Evolutionary conservation across 23 red algal species (phyloP), one percentile per base, ranked within the genome.

Genomic region (Gracilaria domingensis): DNA sequence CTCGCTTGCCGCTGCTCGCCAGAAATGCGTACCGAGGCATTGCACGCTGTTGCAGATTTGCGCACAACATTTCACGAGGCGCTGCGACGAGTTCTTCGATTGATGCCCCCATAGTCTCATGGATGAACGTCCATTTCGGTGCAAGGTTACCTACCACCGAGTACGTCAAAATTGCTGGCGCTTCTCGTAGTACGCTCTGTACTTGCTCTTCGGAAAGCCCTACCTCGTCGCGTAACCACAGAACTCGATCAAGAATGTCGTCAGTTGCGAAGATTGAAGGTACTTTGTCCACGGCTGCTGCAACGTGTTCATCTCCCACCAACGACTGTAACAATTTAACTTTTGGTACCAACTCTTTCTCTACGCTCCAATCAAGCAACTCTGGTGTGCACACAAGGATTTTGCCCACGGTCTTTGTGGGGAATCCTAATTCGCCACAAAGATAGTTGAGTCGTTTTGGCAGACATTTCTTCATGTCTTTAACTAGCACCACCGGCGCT

Each of bases 21-120:
- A 94, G 24, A 59, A 94, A 94, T 24, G 92, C 92, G 74, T 94
- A 88, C 32, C 92, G 65, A 26, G 92, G 92, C 92, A 94, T 94
- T 3, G 92, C 92, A 0, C 92, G 82, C 66, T 94, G 92, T 34
- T 94, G 83, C 74, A 94, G 44, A 59, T 87, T 87, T 12, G 82
- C 82, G 57, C 92, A 88, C 9, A 94, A 60, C 50, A 88, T n/a
- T 59, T 92, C 89, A 20, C 92, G 79, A 2, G 92, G 92, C 45
- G 74, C 74, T 60, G 83, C 84, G n/a, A 94, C 92, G 21, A 94
- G 28, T 35, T 94, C 92, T 18, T 51, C 49, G 1, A 49, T 14
- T 9, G 92, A 81, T 33, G 74, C 92, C 0, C 92, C 92, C 51
- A 94, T 87, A 16, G 84, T 94, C 24, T 82, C 74, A 48, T 80